Evolutionary conservation across 2,329 filamentous ascomycete genomes (phyloP), one percentile per base, ranked within the genome.

Genomic region (Cercospora sp.): DNA sequence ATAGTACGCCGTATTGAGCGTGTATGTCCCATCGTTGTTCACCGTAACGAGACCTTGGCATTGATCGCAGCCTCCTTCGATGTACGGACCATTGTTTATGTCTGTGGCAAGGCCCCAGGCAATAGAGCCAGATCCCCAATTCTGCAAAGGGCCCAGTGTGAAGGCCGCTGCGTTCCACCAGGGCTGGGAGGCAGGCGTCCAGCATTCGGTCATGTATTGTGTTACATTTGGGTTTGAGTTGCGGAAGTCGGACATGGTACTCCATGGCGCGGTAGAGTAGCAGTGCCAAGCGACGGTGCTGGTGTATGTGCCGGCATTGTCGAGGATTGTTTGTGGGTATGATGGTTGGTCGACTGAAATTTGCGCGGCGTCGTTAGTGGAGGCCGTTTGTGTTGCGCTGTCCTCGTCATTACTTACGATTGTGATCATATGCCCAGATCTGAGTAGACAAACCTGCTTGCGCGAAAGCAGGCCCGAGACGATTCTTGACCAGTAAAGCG

Each of bases 171-270:
- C 71, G 12, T 70, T 66, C 63, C 67, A 68, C 70, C 70, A 71
- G 7, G 62, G 59, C 12, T 67, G 32, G 3, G 66, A 66, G 21
- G 64, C 21, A n/a, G 71, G 68, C 0, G 71, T 73, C 68, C 67
- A 73, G 60, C 71, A 73, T 66, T 73, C 71, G 8, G 66, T 68
- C 71, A 73, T 73, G 67, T 71, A 70, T 60, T 73, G 71, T 13
- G 60, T 61, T 12, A 71, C 66, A 24, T 57, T 64, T 3, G 71
- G 58, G 60, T 70, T 71, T 21, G 63, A 67, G 2, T 63, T 59
- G 10, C 66, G 53, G 68, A 71, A 73, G 26, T 63, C 61, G n/a
- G 68, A 69, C 24, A 73, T 66, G 5, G 61, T 60, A n/a, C 57
- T 66, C 71, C 71, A 73, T 1, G 63, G 53, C 8, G 57, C 55